Conservation (phyloP, 768 basidiomycete genomes). For the Kwoniella heveanensis region DNA sequence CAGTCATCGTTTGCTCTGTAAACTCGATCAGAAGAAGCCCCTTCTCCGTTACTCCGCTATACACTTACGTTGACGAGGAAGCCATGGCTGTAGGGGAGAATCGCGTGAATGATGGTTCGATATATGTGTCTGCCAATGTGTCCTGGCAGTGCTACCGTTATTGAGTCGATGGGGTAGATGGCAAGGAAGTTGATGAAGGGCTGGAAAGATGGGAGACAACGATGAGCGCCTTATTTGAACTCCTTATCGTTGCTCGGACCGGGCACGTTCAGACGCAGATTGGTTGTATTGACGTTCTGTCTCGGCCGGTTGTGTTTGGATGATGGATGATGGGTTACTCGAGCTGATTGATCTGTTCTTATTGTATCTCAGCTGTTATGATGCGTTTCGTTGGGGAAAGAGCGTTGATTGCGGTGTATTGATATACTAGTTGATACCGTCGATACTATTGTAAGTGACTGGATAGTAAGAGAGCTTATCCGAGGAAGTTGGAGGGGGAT, state of each 20-base stretch:
- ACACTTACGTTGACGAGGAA: constrained; percentile 43
- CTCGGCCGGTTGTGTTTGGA: neutral
- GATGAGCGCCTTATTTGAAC: neutral
- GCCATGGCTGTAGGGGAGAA: constrained; percentile 31
- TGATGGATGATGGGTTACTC: too few relatives aligned
- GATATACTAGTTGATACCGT: neutral
- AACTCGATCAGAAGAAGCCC: neutral
- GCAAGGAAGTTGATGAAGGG: neutral
- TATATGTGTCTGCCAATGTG: too few relatives aligned
- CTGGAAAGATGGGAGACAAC: neutral
- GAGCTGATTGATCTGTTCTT: neutral
- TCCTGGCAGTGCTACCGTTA: too few relatives aligned
- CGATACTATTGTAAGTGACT: neutral
- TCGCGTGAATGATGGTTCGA: neutral
- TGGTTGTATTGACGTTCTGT: constrained; percentile 3
- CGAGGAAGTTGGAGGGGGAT: neutral
- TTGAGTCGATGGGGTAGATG: neutral
- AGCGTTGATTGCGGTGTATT: neutral
- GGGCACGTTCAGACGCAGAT: neutral
- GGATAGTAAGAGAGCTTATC: too few relatives aligned
- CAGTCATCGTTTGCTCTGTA: constrained; percentile 58
- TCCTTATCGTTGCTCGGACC: neutral
- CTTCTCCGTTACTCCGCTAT: neutral
- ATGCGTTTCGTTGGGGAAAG: neutral
- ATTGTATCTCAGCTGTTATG: neutral